Base-by-base conservation (phyloP, 176 grass and related monocot species). In the Lolium multiflorum region DNA sequence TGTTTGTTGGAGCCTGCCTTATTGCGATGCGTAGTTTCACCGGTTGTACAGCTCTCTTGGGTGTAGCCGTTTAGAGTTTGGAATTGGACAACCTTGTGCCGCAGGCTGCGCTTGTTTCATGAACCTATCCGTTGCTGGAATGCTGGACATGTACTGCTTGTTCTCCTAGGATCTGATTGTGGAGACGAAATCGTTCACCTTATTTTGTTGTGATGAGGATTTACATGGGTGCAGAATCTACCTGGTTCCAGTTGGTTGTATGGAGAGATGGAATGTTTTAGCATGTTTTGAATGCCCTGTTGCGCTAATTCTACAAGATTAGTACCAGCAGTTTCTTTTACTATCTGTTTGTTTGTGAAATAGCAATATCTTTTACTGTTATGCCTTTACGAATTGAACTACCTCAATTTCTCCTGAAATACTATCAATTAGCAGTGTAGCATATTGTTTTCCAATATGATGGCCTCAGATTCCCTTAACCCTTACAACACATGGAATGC, bases 11-110 rank as follows among this genome's bases (percentile, higher is more conserved):
- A 54, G 76, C 81, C 76, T 85, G 77, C 67, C 71, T 39, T 28
- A 26, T 62, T 67, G 22, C 44, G 49, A 14, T 73, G 21, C 56
- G 20, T 76, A 9, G 48, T 76, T 72, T n/a, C 14, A 48, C 77
- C 66, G 52, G 6, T 31, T 77, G 78, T 76, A 69, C 83, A 86
- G 71, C 41, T 85, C 50, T 41, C 28, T 7, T 61, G 60, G 78
- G 78, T 51, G 77, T 89, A 76, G 69, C 62, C 28, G 76, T 66
- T 74, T 54, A 65, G 58, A 44, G 47, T 5, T 68, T 4, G 6
- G 61, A 59, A 86, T 16, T 47, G 9, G 24, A 21, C 1, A 69
- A 35, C 61, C 64, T 26, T 48, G 81, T 72, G 74, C 73, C 17
- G 50, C 1, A 20, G 9, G 20, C 12, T 71, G 51, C 56, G 18